These are phyloP conservation scores for Rauvolfia tetraphylla DNA, from an alignment of 257 asterid genomes.

Conservation along the genomic window DNA sequence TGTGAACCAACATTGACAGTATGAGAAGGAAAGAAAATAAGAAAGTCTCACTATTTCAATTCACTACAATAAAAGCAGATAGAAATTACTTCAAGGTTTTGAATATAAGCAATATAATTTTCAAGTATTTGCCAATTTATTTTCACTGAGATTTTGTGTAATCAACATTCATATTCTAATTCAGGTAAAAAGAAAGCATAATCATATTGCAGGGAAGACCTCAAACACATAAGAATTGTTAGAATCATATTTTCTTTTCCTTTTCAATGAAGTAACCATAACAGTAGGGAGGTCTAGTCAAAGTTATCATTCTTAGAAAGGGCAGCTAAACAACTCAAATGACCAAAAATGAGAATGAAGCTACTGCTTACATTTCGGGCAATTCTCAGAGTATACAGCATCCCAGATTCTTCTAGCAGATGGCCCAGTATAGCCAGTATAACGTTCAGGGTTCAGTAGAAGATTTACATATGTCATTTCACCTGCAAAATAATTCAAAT, in stretches of 20 bases:
- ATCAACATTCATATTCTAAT: not conserved
- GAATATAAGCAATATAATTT: not conserved
- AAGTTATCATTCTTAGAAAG: conserved; percentile 9
- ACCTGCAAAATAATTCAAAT: conserved; percentile 40
- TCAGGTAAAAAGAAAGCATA: not conserved
- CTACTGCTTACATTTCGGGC: conserved; percentile 72
- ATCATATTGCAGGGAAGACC: not conserved
- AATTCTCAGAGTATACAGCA: conserved; percentile 83
- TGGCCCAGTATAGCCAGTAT: conserved; percentile 89
- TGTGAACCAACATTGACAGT: not conserved
- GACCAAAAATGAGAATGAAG: conserved; percentile 2
- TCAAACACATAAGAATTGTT: not conserved
- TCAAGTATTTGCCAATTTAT: not conserved
- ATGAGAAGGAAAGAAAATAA: not conserved
- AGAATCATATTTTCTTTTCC: not conserved
- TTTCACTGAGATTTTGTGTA: not conserved
- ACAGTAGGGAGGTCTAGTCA: not conserved
- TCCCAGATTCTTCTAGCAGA: conserved; percentile 97
- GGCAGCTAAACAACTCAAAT: conserved; percentile 7
- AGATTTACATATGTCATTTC: conserved; percentile 96
- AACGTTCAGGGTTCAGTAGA: conserved; percentile 84
- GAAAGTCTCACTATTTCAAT: not conserved
- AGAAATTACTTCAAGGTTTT: not conserved
- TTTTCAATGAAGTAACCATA: not conserved
- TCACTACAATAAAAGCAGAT: not conserved